phyloP scores from a whole-genome alignment of 2,329 filamentous ascomycete genomes.

The Emydomyces testavorans region DNA sequence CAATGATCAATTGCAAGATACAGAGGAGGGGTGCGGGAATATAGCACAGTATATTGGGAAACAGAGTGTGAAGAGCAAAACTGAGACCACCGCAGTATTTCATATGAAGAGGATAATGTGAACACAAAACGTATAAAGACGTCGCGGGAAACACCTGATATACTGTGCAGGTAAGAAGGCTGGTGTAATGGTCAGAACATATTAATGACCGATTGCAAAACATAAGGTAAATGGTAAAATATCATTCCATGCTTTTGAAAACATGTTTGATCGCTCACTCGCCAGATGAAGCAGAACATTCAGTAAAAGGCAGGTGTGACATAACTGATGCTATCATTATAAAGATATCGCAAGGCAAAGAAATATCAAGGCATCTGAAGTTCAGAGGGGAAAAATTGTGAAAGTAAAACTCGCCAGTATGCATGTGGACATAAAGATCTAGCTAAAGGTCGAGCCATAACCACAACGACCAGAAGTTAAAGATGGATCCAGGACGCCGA shows the following conservation, averaged over 20 bases:
- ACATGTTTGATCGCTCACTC: neutral
- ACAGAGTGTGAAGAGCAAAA: too few species aligned
- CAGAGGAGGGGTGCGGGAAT: too few species aligned
- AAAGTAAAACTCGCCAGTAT: neutral
- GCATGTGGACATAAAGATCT: constrained; percentile 7
- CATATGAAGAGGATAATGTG: too few species aligned
- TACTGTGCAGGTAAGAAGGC: too few species aligned
- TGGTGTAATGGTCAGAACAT: too few species aligned
- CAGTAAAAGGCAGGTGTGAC: constrained; percentile 5
- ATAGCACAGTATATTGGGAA: too few species aligned
- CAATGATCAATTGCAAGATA: constrained; percentile 20
- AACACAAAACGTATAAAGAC: too few species aligned
- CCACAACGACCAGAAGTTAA: neutral
- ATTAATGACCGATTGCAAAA: too few species aligned
- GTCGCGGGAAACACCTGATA: too few species aligned
- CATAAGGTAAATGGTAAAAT: too few species aligned
- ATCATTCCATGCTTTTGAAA: neutral
- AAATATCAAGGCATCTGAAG: neutral
- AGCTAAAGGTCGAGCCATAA: constrained; percentile 5
- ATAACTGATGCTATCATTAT: constrained; percentile 8
- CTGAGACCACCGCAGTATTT: too few species aligned
- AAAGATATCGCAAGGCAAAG: constrained; percentile 2
- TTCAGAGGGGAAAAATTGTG: constrained; percentile 11
- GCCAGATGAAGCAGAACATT: constrained; percentile 5
- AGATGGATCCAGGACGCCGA: constrained; percentile 5